phyloP scores from a whole-genome alignment of 1,284 basidiomycete species.

The Phenoliferia sp. region DNA sequence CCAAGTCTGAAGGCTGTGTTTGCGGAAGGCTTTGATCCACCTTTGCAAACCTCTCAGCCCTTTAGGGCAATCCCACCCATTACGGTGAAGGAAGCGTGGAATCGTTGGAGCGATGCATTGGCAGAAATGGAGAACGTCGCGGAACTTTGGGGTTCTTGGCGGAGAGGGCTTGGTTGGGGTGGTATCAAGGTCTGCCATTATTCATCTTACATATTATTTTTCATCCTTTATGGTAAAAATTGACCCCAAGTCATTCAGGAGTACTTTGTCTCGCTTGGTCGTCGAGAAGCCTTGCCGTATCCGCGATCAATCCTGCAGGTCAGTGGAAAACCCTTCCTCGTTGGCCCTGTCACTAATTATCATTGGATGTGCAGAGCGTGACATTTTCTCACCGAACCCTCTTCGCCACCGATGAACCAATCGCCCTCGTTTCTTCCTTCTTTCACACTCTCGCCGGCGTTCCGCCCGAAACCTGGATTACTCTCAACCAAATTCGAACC shows the following conservation, averaged over 20 bases:
- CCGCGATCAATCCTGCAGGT: constrained; percentile 19
- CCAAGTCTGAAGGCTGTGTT: background rate
- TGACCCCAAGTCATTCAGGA: background rate
- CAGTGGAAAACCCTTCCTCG: background rate
- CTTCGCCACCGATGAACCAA: background rate
- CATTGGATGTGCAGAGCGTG: background rate
- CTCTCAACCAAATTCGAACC: background rate
- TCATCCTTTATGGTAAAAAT: background rate
- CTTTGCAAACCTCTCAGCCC: constrained; percentile 18
- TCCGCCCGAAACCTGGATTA: constrained; percentile 4
- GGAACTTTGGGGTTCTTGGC: constrained; percentile 7
- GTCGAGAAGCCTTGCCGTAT: constrained; percentile 9
- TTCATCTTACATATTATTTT: background rate
- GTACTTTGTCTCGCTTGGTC: background rate
- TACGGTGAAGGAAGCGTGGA: constrained; percentile 1
- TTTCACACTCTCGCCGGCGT: constrained; percentile 4
- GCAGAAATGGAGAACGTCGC: background rate
- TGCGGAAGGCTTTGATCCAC: constrained; percentile 1
- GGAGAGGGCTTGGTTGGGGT: background rate
- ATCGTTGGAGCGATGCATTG: background rate
- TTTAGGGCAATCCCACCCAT: constrained; percentile 12
- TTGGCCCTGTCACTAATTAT: background rate
- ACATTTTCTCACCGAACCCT: background rate
- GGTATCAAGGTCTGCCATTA: background rate
- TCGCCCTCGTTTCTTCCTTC: constrained; percentile 13